These are phyloP conservation scores for Passiflora organensis DNA, from an alignment of 345 rosid species.

Conservation along the genomic window DNA sequence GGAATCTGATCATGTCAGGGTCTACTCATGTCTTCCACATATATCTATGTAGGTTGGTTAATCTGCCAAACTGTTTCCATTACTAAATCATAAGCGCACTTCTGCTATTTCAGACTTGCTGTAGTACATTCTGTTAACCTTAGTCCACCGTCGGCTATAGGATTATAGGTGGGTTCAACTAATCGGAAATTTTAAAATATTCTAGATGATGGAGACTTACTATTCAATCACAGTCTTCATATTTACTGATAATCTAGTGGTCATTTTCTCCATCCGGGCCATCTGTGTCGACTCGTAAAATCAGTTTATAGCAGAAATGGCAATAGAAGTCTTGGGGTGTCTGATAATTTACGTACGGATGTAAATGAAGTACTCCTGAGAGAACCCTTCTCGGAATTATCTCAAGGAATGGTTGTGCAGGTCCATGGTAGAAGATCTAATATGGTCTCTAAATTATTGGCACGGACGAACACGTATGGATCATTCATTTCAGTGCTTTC, in stretches of 20 bases:
- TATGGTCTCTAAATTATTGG: constrained; percentile 35
- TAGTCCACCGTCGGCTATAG: no score
- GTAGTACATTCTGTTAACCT: no score
- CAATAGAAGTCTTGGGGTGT: not conserved
- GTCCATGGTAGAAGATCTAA: constrained; percentile 30
- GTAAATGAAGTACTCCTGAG: not conserved
- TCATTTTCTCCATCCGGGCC: constrained; percentile 27
- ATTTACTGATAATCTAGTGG: constrained; percentile 34
- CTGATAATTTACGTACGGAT: not conserved
- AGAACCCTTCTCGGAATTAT: constrained; percentile 3
- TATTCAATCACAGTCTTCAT: no score
- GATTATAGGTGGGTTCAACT: no score
- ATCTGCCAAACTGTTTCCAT: constrained; percentile 5
- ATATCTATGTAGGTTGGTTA: not conserved
- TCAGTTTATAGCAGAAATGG: constrained; percentile 4
- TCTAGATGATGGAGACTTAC: no score
- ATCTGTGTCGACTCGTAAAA: constrained; percentile 27
- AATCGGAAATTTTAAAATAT: no score
- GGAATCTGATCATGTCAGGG: not conserved
- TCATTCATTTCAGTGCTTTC: constrained; percentile 10
- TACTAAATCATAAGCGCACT: constrained; percentile 1
- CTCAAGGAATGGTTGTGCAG: constrained; percentile 30
- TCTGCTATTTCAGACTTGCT: constrained; percentile 2
- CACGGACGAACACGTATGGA: constrained; percentile 37
- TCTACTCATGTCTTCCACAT: constrained; percentile 12